phyloP scores from a whole-genome alignment of 495 filamentous ascomycete genomes.

The Aspergillus avenaceus region DNA sequence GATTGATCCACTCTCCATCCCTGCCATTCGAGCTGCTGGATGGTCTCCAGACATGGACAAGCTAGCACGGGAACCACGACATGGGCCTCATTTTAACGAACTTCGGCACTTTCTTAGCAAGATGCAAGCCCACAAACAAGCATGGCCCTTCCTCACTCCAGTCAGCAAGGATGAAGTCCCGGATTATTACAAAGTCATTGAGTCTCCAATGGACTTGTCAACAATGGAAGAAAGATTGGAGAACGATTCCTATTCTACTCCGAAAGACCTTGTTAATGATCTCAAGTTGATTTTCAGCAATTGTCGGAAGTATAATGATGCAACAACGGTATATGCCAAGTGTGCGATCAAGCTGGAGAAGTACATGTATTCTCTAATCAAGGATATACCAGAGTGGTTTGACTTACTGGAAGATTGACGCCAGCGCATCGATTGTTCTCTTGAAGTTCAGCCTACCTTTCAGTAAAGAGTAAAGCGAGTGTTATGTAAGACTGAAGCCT shows the following conservation, averaged over 20 bases:
- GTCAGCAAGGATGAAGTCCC: slow-evolving; percentile 93
- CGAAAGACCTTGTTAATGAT: slow-evolving; percentile 91
- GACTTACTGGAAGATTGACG: too few relatives aligned
- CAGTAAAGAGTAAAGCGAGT: too few relatives aligned
- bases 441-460: too few relatives aligned
- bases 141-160: slow-evolving; percentile 92
- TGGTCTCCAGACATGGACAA: slow-evolving; percentile 99
- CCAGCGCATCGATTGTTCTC: too few relatives aligned
- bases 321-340: slow-evolving; percentile 92
- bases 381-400: slow-evolving; percentile 95
- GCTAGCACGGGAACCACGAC: slow-evolving; percentile 90
- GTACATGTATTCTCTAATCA: slow-evolving; percentile 92
- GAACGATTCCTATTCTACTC: slow-evolving; percentile 83
- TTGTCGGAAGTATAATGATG: slow-evolving; percentile 93
- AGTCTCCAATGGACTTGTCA: slow-evolving; percentile 92
- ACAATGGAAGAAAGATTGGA: slow-evolving; percentile 97
- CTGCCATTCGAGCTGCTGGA: slow-evolving; percentile 80
- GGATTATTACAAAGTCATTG: slow-evolving; percentile 98
- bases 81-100: slow-evolving; percentile 93
- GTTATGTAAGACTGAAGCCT: too few relatives aligned
- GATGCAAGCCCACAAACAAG: slow-evolving; percentile 84
- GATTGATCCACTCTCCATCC: slow-evolving; percentile 78
- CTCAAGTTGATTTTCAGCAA: slow-evolving; percentile 91
- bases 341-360: slow-evolving; percentile 94
- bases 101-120: slow-evolving; percentile 90